Conservation (phyloP, 208 protist species). For the Strigomonas oncopelti region DNA sequence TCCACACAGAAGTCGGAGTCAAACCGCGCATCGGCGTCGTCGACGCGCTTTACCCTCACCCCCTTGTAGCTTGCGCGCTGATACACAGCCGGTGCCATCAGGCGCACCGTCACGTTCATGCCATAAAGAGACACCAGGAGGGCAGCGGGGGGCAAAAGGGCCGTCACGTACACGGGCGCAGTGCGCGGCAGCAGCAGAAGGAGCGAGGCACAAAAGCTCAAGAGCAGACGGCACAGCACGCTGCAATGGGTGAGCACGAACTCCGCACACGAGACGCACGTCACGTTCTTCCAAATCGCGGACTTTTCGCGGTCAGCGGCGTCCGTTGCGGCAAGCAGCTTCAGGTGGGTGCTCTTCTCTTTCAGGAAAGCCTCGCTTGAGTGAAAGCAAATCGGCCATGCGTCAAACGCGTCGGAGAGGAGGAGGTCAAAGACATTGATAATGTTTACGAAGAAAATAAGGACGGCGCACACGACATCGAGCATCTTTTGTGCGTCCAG, state of each 20-base stretch:
- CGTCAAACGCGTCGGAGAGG: not conserved
- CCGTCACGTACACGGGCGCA: constrained; percentile 10
- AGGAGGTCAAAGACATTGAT: not conserved
- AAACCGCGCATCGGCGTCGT: not conserved
- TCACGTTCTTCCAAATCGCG: constrained; percentile 19
- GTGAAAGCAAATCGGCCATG: not conserved
- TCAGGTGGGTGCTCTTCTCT: not conserved
- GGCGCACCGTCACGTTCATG: constrained; percentile 13
- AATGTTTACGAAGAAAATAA: not conserved
- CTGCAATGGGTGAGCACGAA: constrained; percentile 63
- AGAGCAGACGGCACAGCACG: constrained; percentile 33
- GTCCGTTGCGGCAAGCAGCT: not conserved
- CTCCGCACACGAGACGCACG: constrained; percentile 45
- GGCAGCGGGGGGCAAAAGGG: constrained; percentile 12
- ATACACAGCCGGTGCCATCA: constrained; percentile 11
- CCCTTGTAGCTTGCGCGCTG: not conserved
- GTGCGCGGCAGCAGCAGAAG: constrained; percentile 20
- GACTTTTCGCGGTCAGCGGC: not conserved
- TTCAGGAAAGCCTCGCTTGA: not conserved
- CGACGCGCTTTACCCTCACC: not conserved
- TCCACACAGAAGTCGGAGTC: not conserved
- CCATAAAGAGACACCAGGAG: constrained; percentile 28
- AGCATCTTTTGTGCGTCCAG: not conserved
- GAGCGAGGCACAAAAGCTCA: constrained; percentile 9
- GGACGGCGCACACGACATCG: not conserved